These are phyloP conservation scores for Trichoderma gracile DNA, from an alignment of 2,329 filamentous ascomycete species.

Conservation along the genomic window DNA sequence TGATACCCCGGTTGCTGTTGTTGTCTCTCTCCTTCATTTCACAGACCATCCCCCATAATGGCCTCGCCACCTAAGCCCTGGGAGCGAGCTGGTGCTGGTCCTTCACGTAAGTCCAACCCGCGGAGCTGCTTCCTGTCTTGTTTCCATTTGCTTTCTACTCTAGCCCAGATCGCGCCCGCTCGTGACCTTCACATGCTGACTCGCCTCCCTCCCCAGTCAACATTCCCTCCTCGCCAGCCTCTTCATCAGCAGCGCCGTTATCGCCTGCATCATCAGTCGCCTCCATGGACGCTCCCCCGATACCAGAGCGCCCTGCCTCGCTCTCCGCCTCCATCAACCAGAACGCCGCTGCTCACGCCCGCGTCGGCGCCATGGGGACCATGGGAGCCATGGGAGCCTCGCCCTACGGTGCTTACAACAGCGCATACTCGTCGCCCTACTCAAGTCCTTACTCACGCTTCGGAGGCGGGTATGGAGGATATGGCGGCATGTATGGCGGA, in stretches of 20 bases:
- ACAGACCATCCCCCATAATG: slow-evolving; percentile 42
- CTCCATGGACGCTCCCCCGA: slow-evolving; percentile 59
- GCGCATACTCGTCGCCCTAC: slow-evolving; percentile 44
- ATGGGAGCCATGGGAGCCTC: slow-evolving; percentile 49
- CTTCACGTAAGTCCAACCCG: slow-evolving; percentile 13
- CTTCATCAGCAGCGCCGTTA: slow-evolving; percentile 43
- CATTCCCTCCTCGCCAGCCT: slow-evolving; percentile 40
- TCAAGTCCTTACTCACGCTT: slow-evolving; percentile 50
- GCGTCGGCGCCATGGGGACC: slow-evolving; percentile 37
- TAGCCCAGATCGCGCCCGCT: slow-evolving; percentile 3
- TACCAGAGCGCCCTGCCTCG: slow-evolving; percentile 79
- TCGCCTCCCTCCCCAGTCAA: slow-evolving; percentile 34
- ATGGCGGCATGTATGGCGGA: slow-evolving; percentile 42
- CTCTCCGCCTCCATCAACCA: slow-evolving; percentile 80
- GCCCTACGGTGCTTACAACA: slow-evolving; percentile 48
- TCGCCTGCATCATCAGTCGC: slow-evolving; percentile 28
- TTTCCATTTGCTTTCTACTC: background rate
- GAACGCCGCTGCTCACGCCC: slow-evolving; percentile 78
- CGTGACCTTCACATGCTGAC: slow-evolving; percentile 32
- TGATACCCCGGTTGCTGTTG: slow-evolving; percentile 14
- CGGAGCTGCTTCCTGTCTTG: background rate
- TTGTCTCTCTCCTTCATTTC: background rate
- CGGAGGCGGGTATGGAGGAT: slow-evolving; percentile 40
- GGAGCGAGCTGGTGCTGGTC: slow-evolving; percentile 63
- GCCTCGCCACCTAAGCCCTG: slow-evolving; percentile 95